Conservation (phyloP, 371 early-diverging fungal species). For the Chytridium lagenaria region DNA sequence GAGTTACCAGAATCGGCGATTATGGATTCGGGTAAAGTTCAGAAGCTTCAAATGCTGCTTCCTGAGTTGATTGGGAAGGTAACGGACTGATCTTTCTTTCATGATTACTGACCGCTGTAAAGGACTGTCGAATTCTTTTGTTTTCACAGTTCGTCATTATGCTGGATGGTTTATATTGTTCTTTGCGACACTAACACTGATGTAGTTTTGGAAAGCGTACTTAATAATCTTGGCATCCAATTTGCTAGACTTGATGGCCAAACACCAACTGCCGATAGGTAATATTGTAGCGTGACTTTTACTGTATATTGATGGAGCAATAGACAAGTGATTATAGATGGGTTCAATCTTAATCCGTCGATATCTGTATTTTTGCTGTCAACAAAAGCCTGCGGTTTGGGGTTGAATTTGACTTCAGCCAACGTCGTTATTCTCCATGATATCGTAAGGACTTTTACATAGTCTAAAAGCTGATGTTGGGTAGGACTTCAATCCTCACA, state of each 20-base stretch:
- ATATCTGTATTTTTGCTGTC: constrained; percentile 84
- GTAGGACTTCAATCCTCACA: constrained; percentile 92
- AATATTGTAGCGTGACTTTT: neutral
- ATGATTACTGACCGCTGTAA: neutral
- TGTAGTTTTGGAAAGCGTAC: constrained; percentile 58
- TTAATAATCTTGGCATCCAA: constrained; percentile 64
- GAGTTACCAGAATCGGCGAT: constrained; percentile 59
- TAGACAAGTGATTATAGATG: constrained; percentile 79
- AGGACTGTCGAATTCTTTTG: constrained; percentile 73
- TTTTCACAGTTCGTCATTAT: constrained; percentile 85
- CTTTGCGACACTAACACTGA: neutral
- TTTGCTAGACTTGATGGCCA: constrained; percentile 62
- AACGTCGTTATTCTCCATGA: constrained; percentile 91
- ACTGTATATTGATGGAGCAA: constrained; percentile 34
- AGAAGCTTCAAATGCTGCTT: constrained; percentile 63
- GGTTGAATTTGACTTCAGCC: constrained; percentile 90
- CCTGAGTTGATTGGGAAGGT: constrained; percentile 59
- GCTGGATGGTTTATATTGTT: constrained; percentile 44
- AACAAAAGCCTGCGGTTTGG: constrained; percentile 92
- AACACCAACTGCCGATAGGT: constrained; percentile 53
- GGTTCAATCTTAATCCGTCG: constrained; percentile 67
- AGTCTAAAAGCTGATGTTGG: neutral
- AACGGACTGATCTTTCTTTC: neutral
- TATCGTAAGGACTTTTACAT: constrained; percentile 40
- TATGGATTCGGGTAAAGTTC: constrained; percentile 83